Evolutionary conservation across 352 stramenopile genomes (phyloP), one percentile per base, ranked within the genome.

Genomic region (Phytopythium sindhum): DNA sequence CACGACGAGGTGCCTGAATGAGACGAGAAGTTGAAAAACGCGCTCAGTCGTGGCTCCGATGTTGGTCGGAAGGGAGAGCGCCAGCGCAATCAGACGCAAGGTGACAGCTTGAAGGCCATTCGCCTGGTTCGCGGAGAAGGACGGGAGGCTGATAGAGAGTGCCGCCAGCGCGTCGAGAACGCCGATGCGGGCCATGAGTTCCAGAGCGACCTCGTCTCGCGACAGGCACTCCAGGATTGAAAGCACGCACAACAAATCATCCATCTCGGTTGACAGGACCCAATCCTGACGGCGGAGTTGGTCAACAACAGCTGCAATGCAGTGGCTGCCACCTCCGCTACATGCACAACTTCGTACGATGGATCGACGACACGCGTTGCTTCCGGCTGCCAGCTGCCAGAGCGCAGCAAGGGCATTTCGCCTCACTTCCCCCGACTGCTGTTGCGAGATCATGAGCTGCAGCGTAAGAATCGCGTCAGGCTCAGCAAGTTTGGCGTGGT

Each of bases 401-500:
- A 89, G 42, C 21, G 75, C 66, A 57, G 72, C 74, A 11, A 92
- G 63, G 21, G 70, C 70, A 52, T 90, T 88, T 17, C 75, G 63
- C 6, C 78, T 75, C 15, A 81, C 67, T 33, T 64, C 51, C 23
- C 77, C 55, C 17, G 57, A 57, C 45, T 79, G 68, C 2, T 45
- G 57, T 19, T 60, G 67, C 21, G 61, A 57, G 11, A 78, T 67
- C 17, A 88, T 66, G 15, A 61, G 15, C 2, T 77, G 73, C 23
- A 90, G 65, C 50, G 86, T 61, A 10, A 56, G 66, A 0, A 77
- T 66, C 0, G 62, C 67, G n/a, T 92, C 84, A 2, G 73, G 53
- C 42, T 90, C 81, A 9, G 82, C 72, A n/a, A 92, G 63, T 64
- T 90, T 92, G 26, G 67, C 37, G 21, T 89, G 84, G 65, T 90